Conservation (phyloP, 805 yeast genomes). For the Pichia rugopelliculosa region DNA sequence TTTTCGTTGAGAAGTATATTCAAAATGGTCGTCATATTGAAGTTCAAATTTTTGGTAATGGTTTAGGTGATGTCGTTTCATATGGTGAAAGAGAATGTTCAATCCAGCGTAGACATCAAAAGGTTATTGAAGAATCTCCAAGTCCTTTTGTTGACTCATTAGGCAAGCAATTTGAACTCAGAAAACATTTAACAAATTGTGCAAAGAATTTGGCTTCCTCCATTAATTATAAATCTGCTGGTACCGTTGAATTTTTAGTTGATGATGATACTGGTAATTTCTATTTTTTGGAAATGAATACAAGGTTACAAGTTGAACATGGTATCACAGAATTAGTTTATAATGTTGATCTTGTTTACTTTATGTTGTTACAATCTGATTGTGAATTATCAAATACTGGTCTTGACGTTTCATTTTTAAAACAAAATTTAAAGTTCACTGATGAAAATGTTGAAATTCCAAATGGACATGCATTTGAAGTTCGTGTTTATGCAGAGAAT, state of each 20-base stretch:
- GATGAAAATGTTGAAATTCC: conserved; percentile 17
- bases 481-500: conserved; percentile 24
- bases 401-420: conserved; percentile 13
- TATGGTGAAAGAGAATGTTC: conserved; percentile 28
- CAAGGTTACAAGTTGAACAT: conserved; percentile 27
- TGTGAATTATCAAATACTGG: conserved; percentile 18
- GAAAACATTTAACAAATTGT: conserved; percentile 16
- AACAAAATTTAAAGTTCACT: conserved; percentile 9
- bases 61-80: conserved; percentile 21
- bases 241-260: conserved; percentile 26
- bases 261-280: conserved; percentile 21
- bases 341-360: conserved; percentile 20
- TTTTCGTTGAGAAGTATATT: conserved; percentile 23
- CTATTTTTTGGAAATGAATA: conserved; percentile 26
- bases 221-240: conserved; percentile 25
- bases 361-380: conserved; percentile 25
- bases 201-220: conserved; percentile 18
- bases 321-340: conserved; percentile 24
- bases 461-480: conserved; percentile 25
- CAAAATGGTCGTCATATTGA: conserved; percentile 24
- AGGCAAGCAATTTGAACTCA: conserved; percentile 8
- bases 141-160: conserved; percentile 19
- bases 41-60: conserved; percentile 26
- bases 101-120: conserved; percentile 27
- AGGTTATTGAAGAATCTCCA: conserved; percentile 26